These are phyloP conservation scores for Umbelopsis ramanniana DNA, from an alignment of 192 early-diverging fungal species.

Conservation along the genomic window DNA sequence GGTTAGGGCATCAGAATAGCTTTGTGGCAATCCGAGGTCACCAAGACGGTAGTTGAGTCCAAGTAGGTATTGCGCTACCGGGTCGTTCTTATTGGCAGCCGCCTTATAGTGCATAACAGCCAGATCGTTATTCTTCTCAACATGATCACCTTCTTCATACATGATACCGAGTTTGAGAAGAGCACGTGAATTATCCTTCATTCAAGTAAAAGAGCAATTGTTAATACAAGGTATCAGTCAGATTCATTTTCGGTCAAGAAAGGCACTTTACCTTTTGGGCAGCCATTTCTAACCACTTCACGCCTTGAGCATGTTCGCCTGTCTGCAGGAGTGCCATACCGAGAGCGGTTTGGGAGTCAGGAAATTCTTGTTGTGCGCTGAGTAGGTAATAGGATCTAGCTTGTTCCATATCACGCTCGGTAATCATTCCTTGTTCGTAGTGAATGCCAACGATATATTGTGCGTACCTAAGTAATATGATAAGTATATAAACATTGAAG, in stretches of 20 bases:
- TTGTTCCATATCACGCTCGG: slow-evolving; percentile 20
- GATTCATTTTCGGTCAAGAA: not conserved
- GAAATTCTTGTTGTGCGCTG: slow-evolving; percentile 39
- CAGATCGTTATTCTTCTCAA: slow-evolving; percentile 26
- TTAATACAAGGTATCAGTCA: not conserved
- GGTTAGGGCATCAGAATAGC: slow-evolving; percentile 25
- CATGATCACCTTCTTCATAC: slow-evolving; percentile 38
- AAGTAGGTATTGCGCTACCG: slow-evolving; percentile 37
- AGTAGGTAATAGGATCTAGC: slow-evolving; percentile 32
- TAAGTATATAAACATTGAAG: not conserved
- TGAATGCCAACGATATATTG: slow-evolving; percentile 41
- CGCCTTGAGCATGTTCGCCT: slow-evolving; percentile 22
- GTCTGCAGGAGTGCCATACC: slow-evolving; percentile 31
- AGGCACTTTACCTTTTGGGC: slow-evolving; percentile 27
- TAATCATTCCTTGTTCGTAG: slow-evolving; percentile 38
- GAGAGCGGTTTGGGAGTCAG: slow-evolving; percentile 43
- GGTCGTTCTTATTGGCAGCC: slow-evolving; percentile 29
- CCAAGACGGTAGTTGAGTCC: slow-evolving; percentile 38
- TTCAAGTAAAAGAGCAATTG: too few species aligned
- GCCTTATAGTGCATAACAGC: slow-evolving; percentile 36
- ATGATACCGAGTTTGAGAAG: slow-evolving; percentile 36
- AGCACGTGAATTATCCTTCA: slow-evolving; percentile 36
- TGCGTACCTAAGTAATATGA: slow-evolving; percentile 32
- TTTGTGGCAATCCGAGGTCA: slow-evolving; percentile 26
- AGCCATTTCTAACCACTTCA: slow-evolving; percentile 40